Evolutionary conservation across 768 basidiomycete species (phyloP).

Genomic region (Tricholomella constricta): DNA sequence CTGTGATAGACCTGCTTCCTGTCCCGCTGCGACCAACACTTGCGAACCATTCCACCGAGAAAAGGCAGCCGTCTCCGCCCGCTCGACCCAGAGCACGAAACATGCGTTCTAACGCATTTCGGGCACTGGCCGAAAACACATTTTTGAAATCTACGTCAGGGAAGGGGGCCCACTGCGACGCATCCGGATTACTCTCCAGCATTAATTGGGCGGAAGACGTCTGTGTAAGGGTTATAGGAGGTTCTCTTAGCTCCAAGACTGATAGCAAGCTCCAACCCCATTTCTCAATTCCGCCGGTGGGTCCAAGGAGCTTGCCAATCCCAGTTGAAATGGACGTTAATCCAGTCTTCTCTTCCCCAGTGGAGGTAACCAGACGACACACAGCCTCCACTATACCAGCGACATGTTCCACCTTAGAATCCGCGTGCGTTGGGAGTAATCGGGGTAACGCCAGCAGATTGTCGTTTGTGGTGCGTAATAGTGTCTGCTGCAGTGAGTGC

Average conservation of each 20-base stretch:
- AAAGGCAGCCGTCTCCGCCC: slow-evolving; percentile 68
- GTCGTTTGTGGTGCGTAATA: slow-evolving; percentile 64
- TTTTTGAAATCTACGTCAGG: slow-evolving; percentile 63
- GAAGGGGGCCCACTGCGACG: slow-evolving; percentile 44
- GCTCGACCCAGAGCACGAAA: slow-evolving; percentile 71
- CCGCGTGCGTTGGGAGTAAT: slow-evolving; percentile 67
- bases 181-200: slow-evolving; percentile 52
- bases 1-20: slow-evolving; percentile 56
- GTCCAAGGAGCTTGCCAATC: slow-evolving; percentile 71
- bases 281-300: slow-evolving; percentile 81
- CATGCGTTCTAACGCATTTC: slow-evolving; percentile 65
- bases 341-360: slow-evolving; percentile 21
- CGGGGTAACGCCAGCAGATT: slow-evolving; percentile 73
- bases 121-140: slow-evolving; percentile 50
- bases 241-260: slow-evolving; percentile 73
- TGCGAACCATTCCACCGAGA: slow-evolving; percentile 83
- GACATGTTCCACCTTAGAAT: slow-evolving; percentile 71
- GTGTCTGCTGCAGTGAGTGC: slow-evolving; percentile 50
- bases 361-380: slow-evolving; percentile 48
- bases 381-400: slow-evolving; percentile 71
- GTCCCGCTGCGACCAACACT: slow-evolving; percentile 50
- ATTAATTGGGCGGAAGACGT: slow-evolving; percentile 54
- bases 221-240: slow-evolving; percentile 47
- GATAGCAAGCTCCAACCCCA: slow-evolving; percentile 90
- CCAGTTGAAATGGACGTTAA: slow-evolving; percentile 50